phyloP scores from a whole-genome alignment of 208 protist species.

The Trypanosoma scelopori region DNA sequence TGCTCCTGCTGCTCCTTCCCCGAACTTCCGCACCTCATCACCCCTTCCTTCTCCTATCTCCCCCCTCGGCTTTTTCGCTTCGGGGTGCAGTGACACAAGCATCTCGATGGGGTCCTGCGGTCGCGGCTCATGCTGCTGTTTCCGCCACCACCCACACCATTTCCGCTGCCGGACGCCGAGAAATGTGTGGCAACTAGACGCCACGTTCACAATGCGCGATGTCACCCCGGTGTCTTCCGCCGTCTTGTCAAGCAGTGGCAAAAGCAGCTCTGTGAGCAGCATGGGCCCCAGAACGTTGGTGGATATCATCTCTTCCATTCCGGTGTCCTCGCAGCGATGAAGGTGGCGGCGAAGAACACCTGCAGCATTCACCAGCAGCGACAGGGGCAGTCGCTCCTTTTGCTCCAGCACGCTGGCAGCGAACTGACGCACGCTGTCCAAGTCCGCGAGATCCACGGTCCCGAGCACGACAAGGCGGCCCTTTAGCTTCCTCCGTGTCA shows the following conservation, averaged over 20 bases:
- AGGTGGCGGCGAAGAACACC: conserved; percentile 67
- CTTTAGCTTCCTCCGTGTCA: conserved; percentile 8
- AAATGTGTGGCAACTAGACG: conserved; percentile 86
- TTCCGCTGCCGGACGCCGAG: conserved; percentile 49
- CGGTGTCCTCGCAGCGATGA: conserved; percentile 34
- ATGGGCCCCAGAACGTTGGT: conserved; percentile 81
- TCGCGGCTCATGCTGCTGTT: not conserved
- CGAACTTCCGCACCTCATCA: not conserved
- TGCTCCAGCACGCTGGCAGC: conserved; percentile 36
- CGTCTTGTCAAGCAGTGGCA: conserved; percentile 66
- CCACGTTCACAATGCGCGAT: conserved; percentile 84
- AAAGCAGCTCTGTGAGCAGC: conserved; percentile 71
- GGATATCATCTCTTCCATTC: conserved; percentile 75
- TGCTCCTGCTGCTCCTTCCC: not conserved
- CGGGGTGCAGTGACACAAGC: conserved; percentile 48
- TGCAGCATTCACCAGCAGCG: conserved; percentile 77
- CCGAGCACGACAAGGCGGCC: conserved; percentile 56
- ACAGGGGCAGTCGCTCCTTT: conserved; percentile 45
- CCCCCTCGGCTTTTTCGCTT: not conserved
- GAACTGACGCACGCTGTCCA: conserved; percentile 70
- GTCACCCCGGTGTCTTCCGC: conserved; percentile 50
- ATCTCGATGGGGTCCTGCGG: conserved; percentile 53
- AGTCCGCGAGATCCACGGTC: conserved; percentile 63
- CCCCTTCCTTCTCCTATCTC: conserved; percentile 3
- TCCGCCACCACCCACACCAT: too few species aligned